phyloP scores from a whole-genome alignment of 441 rosid species.

The Adansonia madagascariensis region DNA sequence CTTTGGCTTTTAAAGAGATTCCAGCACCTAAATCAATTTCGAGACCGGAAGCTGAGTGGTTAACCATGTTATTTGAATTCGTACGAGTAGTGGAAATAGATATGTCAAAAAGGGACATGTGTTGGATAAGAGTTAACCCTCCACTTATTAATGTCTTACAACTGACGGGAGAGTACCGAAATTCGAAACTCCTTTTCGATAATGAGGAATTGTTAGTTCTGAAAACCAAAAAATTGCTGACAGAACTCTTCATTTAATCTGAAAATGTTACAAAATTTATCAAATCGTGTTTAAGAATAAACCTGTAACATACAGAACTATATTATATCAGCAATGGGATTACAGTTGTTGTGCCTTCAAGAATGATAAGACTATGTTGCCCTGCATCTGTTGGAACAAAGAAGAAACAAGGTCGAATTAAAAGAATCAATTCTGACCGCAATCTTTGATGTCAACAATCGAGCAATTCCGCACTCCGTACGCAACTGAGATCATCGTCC shows the following conservation, averaged over 20 bases:
- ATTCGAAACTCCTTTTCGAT: too few species aligned
- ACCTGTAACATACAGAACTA: neutral
- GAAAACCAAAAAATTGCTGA: too few species aligned
- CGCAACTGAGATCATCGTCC: neutral
- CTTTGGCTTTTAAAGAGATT: neutral
- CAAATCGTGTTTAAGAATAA: neutral
- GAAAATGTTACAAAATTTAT: neutral
- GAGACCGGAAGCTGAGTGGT: neutral
- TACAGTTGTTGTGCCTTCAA: neutral
- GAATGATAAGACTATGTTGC: neutral
- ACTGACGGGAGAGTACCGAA: too few species aligned
- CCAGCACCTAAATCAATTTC: neutral
- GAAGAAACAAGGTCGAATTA: neutral
- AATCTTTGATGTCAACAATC: neutral
- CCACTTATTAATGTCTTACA: neutral
- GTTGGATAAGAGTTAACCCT: too few species aligned
- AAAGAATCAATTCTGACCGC: neutral
- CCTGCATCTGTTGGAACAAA: neutral
- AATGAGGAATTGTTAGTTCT: too few species aligned
- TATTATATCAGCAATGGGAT: constrained; percentile 12
- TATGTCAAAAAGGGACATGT: too few species aligned
- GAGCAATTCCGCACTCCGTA: neutral
- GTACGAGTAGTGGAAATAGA: too few species aligned
- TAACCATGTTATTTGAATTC: neutral
- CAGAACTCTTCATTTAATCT: neutral